Evolutionary conservation across 345 rosid genomes (phyloP), one percentile per base, ranked within the genome.

Genomic region (Arabidopsis arenosa): DNA sequence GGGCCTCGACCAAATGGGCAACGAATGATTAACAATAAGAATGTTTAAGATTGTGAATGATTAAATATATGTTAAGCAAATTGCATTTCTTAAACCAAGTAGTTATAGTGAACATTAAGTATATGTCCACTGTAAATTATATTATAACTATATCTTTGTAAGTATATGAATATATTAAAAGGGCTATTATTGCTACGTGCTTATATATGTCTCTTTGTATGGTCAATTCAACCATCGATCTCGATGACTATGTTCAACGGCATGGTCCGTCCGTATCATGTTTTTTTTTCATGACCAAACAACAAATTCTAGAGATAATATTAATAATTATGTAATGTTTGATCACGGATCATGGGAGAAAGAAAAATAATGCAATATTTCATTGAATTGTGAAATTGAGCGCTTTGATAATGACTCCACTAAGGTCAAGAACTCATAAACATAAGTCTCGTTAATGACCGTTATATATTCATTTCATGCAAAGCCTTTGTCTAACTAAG

Each of bases 171-270:
- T 45, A 44, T 12, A 28, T 5, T 11, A 23, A 33, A 26, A 69
- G 4, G 11, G 23, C 37, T 63, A 70, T 76, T 76, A 76, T 76
- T 70, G 75, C 36, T 76, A 70, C 75, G 67, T 71, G 76, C 72
- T 48, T 28, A 17, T 62, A 43, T 76, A 44, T 77, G 73, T 71
- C 76, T 65, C 62, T 65, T 71, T 71, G 76, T 60, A 51, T 71
- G 28, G 62, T 71, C 73, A 77, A 58, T 32, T 64, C 52, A 60
- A 77, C 72, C n/a, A 64, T 63, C 23, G 55, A 55, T 71, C 73
- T 77, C 49, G 68, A 77, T 77, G 45, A 49, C 68, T 71, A 71
- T 77, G 68, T 71, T 71, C 76, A 66, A 77, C 41, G 23, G 72
- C 72, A 72, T 77, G 76, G 68, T 72, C 63, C 48, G 68, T 21